Conservation (phyloP, 306 rosid genomes). For the Casuarina cunninghamiana region DNA sequence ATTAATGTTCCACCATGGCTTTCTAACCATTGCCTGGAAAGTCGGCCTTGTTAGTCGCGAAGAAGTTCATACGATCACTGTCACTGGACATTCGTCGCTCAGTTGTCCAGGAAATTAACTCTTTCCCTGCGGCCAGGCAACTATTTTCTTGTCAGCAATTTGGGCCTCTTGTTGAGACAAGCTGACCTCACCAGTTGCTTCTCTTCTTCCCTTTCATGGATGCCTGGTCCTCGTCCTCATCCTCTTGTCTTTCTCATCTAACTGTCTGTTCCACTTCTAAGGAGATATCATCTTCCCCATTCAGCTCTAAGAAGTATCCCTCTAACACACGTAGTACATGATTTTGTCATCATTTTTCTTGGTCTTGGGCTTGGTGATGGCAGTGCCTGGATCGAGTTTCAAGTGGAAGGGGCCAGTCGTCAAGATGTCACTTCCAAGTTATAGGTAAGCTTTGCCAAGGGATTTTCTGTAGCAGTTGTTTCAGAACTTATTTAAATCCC, state of each 20-base stretch:
- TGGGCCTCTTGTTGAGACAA: background rate
- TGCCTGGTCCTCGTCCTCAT: background rate
- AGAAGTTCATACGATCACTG: background rate
- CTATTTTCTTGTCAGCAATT: background rate
- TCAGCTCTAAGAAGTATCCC: background rate
- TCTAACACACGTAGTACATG: background rate
- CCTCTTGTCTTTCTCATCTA: background rate
- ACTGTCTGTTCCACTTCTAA: background rate
- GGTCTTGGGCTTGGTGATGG: constrained; percentile 30
- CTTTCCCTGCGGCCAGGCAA: background rate
- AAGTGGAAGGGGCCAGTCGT: constrained; percentile 76
- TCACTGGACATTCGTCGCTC: background rate
- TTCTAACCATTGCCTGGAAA: background rate
- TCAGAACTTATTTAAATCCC: no score
- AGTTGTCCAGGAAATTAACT: background rate
- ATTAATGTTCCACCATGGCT: background rate
- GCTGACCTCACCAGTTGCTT: background rate
- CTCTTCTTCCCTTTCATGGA: background rate
- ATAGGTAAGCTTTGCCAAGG: constrained; percentile 52
- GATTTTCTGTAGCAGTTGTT: background rate
- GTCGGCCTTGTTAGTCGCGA: background rate
- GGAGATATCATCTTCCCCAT: background rate
- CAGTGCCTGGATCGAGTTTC: constrained; percentile 46
- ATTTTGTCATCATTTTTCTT: constrained; percentile 15
- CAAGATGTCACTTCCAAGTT: constrained; percentile 87